phyloP scores from a whole-genome alignment of 345 rosid genomes.

The Brassica incana region DNA sequence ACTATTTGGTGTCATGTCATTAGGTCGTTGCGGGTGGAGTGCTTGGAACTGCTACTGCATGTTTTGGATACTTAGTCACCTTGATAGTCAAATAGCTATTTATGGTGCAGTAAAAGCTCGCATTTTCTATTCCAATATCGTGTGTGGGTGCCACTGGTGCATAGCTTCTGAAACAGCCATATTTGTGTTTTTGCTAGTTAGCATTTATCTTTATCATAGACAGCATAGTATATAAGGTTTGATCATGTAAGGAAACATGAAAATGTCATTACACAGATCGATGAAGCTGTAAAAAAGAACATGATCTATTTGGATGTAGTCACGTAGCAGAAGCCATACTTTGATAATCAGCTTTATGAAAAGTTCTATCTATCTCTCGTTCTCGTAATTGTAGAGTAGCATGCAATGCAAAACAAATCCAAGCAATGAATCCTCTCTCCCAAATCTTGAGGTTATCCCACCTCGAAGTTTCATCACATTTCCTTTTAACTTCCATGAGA shows the following conservation, averaged over 20 bases:
- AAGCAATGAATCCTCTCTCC: slow-evolving; percentile 58
- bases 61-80: slow-evolving; percentile 49
- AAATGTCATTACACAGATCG: slow-evolving; percentile 1
- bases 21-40: background rate
- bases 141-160: slow-evolving; percentile 8
- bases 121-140: background rate
- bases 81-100: slow-evolving; percentile 11
- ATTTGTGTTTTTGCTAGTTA: background rate
- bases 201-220: slow-evolving; percentile 5
- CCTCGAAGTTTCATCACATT: slow-evolving; percentile 42
- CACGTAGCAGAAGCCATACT: background rate
- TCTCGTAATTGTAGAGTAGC: background rate
- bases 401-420: slow-evolving; percentile 33
- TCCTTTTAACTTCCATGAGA: slow-evolving; percentile 40
- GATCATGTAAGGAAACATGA: slow-evolving; percentile 14
- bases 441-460: slow-evolving; percentile 63
- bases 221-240: slow-evolving; percentile 8
- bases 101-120: background rate
- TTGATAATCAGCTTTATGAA: background rate
- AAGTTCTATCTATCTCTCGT: slow-evolving; percentile 10
- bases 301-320: slow-evolving; percentile 4
- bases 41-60: slow-evolving; percentile 68
- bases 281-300: background rate
- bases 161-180: slow-evolving; percentile 16
- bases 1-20: background rate